These are phyloP conservation scores for Eutypella sp. DNA, from an alignment of 2,329 filamentous ascomycete species.

Conservation along the genomic window DNA sequence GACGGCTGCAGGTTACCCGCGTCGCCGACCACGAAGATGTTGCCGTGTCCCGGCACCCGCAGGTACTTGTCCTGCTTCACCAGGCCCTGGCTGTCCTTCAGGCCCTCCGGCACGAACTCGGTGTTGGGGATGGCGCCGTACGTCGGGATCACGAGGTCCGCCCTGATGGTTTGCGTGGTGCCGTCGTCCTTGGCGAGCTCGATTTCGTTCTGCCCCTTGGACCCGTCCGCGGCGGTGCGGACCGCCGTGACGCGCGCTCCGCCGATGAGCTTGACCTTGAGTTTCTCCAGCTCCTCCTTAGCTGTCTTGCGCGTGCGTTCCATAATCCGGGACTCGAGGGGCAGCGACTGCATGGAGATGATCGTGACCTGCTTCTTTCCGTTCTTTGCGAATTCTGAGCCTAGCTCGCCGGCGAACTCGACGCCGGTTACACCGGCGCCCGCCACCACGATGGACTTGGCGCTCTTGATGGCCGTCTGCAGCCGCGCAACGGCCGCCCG, in stretches of 20 bases:
- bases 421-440: constrained; percentile 48
- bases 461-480: constrained; percentile 33
- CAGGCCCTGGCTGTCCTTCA: constrained; percentile 30
- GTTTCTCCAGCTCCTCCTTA: constrained; percentile 35
- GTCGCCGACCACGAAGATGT: constrained; percentile 43
- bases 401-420: constrained; percentile 49
- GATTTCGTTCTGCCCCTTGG: constrained; percentile 19
- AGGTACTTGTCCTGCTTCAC: constrained; percentile 34
- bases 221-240: constrained; percentile 3
- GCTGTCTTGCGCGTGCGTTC: constrained; percentile 35
- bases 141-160: constrained; percentile 43
- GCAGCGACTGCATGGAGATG: constrained; percentile 33
- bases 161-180: constrained; percentile 31
- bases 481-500: constrained; percentile 32
- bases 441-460: constrained; percentile 45
- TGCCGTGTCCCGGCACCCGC: constrained; percentile 28
- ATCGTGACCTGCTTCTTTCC: constrained; percentile 43
- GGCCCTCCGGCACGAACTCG: constrained; percentile 32
- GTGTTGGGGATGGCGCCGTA: constrained; percentile 43
- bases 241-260: constrained; percentile 31
- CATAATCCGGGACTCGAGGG: constrained; percentile 29
- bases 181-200: constrained; percentile 30
- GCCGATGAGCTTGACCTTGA: constrained; percentile 38
- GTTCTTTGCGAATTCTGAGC: constrained; percentile 37
- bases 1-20: constrained; percentile 34